Percentiles rank a stretch among this genome's conserved stretches.
Conservation (phyloP, 208 protist genomes). For the Crithidia sp. region DNA sequence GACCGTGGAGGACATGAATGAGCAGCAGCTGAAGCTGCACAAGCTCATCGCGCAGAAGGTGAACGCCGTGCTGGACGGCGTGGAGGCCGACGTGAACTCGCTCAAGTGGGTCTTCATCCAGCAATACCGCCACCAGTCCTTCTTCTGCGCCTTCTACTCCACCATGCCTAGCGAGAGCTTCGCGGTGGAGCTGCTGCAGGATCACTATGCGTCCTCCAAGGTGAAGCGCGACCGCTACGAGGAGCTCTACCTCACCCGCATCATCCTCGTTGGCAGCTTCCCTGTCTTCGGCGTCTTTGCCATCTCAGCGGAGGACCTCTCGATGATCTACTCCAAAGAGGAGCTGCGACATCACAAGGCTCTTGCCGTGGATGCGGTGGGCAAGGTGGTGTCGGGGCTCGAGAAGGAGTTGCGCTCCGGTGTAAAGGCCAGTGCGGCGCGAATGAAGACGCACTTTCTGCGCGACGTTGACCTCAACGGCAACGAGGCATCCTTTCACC, state of each 20-base stretch:
- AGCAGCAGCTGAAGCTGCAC: conserved; percentile 58
- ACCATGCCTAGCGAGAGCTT: conserved; percentile 60
- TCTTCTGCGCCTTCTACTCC: conserved; percentile 87
- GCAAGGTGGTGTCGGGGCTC: conserved; percentile 55
- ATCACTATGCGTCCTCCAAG: conserved; percentile 73
- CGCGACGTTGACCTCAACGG: conserved; percentile 60
- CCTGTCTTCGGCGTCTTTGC: conserved; percentile 78
- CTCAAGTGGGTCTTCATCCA: conserved; percentile 80
- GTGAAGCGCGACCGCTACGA: conserved; percentile 80
- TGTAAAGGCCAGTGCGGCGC: conserved; percentile 56
- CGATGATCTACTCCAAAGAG: conserved; percentile 73
- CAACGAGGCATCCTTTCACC: conserved; percentile 78
- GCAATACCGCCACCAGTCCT: conserved; percentile 90
- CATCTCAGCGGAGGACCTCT: conserved; percentile 82
- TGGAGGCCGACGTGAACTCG: conserved; percentile 48
- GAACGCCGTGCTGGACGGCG: conserved; percentile 55
- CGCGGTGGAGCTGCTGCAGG: conserved; percentile 60
- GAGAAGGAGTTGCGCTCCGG: conserved; percentile 76
- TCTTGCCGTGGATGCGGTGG: conserved; percentile 70
- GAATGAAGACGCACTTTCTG: conserved; percentile 89
- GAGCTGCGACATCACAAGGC: conserved; percentile 86
- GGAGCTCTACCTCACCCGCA: conserved; percentile 86
- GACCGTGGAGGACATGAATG: conserved; percentile 30
- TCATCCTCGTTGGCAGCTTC: conserved; percentile 77
- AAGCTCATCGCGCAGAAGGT: conserved; percentile 42